Conservation (phyloP, 2,329 filamentous ascomycete species). For the Ophiostoma pallidulum region DNA sequence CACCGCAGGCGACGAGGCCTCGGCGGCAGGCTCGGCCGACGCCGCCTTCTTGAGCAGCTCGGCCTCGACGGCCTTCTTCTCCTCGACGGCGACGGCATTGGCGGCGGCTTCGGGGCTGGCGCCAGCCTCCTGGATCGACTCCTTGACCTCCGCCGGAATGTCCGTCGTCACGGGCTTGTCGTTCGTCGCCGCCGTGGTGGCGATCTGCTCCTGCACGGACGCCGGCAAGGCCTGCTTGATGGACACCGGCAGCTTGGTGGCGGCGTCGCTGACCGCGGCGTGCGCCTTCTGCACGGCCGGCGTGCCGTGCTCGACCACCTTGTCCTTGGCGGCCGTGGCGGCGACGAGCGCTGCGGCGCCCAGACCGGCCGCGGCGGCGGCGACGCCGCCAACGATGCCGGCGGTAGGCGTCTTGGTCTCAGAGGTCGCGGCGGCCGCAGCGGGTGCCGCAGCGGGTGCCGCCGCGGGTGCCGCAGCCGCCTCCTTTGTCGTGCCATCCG, state of each 20-base stretch:
- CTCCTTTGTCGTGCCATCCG: conserved; percentile 44
- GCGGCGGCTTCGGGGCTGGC: conserved; percentile 61
- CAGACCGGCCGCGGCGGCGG: conserved; percentile 32
- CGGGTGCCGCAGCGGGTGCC: conserved; percentile 32
- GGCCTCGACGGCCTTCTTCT: conserved; percentile 65
- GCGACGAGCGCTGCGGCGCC: conserved; percentile 20
- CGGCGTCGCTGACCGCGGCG: conserved; percentile 28
- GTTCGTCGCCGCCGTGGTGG: conserved; percentile 30
- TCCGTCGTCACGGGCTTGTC: conserved; percentile 36
- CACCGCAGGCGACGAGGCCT: conserved; percentile 16
- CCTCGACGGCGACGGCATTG: conserved; percentile 57
- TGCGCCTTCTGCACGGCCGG: conserved; percentile 8
- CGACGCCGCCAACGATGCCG: conserved; percentile 15
- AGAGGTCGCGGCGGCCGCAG: conserved; percentile 12
- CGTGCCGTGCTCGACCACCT: conserved; percentile 27
- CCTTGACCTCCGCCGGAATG: conserved; percentile 47
- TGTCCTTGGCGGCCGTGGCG: conserved; percentile 29
- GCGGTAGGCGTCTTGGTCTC: not conserved
- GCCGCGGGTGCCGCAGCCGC: conserved; percentile 42
- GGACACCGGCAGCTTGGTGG: conserved; percentile 42
- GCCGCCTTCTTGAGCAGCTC: conserved; percentile 59
- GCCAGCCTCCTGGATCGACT: conserved; percentile 49
- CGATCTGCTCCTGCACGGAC: conserved; percentile 39
- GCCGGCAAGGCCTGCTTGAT: conserved; percentile 43
- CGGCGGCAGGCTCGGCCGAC: conserved; percentile 20